These are phyloP conservation scores for Cladosporium sp. DNA, from an alignment of 2,329 filamentous ascomycete species.

Conservation along the genomic window DNA sequence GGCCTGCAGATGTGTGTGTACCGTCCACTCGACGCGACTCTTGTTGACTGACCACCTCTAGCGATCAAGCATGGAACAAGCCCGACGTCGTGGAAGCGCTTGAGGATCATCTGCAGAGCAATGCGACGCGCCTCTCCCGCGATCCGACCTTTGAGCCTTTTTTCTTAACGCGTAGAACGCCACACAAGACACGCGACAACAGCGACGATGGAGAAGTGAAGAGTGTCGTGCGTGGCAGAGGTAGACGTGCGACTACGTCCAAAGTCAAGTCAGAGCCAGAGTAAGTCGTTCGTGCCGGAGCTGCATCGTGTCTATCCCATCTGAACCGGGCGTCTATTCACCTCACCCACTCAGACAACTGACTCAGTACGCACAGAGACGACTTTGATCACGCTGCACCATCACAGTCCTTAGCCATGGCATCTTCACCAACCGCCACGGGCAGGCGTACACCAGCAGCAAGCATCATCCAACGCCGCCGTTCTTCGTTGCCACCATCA, in stretches of 20 bases:
- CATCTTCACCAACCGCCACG: constrained; percentile 17
- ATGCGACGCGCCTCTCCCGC: constrained; percentile 60
- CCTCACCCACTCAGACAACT: not conserved
- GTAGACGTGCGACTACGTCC: constrained; percentile 28
- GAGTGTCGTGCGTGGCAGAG: constrained; percentile 26
- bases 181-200: constrained; percentile 42
- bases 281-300: constrained; percentile 18
- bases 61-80: constrained; percentile 64
- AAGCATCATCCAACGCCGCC: constrained; percentile 16
- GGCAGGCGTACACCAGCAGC: constrained; percentile 31
- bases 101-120: constrained; percentile 67
- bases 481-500: constrained; percentile 62
- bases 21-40: constrained; percentile 47
- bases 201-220: constrained; percentile 26
- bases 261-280: constrained; percentile 34
- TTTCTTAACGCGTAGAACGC: constrained; percentile 58
- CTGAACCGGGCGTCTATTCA: constrained; percentile 37
- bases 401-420: not conserved
- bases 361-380: constrained; percentile 15
- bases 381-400: constrained; percentile 13
- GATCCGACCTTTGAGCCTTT: constrained; percentile 68
- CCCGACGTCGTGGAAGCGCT: constrained; percentile 71
- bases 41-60: constrained; percentile 10
- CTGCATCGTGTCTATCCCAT: not conserved
- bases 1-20: constrained; percentile 26